Evolutionary conservation across 495 filamentous ascomycete species (phyloP), one percentile per base, ranked within the genome.

Genomic region (Hypoxylon cercidicola): DNA sequence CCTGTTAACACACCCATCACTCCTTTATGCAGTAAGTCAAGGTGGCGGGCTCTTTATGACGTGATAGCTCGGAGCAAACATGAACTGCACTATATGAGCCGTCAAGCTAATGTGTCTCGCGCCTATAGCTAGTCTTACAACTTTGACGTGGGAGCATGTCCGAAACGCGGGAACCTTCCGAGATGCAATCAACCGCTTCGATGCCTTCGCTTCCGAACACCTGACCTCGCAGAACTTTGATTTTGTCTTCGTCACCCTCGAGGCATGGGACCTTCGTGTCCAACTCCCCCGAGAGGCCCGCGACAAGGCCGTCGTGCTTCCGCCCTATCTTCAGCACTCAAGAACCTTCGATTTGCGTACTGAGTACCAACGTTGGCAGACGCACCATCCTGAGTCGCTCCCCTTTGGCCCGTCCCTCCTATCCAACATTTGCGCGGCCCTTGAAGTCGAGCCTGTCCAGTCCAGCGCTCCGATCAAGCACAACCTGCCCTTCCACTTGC

Each of bases 1-100:
- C 95, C 95, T 1, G 88, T 97, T 79, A 99, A 98, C 79, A 99
- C 95, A 34, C 95, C 95, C 16, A 99, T 99, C 70, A 99, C 95
- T 53, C 95, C 96, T 35, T 84, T 99, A 25, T 98, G 95, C 87
- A 99, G 94, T 97, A 89, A 88, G 94, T 89, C 25, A 3, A 3
- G 25, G 25, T 28, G 25, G 7, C 7, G 25, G 37, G 49, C 53
- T 28, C 25, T 44, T 62, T 48, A 41, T 71, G 37, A 8, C 49
- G 28, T 47, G 52, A 20, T 48, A 16, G 55, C 60, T 43, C 2
- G 12, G 25, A 37, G 49, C 11, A n/a, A 52, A 52, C n/a, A n/a
- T n/a, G n/a, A n/a, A n/a, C n/a, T n/a, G n/a, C n/a, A n/a, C n/a
- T n/a, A n/a, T 15, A 5, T 16, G 21, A 19, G 45, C 11, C 1